These are phyloP conservation scores for Agrostemma githago DNA, from an alignment of 148 eudicot species.

Conservation along the genomic window DNA sequence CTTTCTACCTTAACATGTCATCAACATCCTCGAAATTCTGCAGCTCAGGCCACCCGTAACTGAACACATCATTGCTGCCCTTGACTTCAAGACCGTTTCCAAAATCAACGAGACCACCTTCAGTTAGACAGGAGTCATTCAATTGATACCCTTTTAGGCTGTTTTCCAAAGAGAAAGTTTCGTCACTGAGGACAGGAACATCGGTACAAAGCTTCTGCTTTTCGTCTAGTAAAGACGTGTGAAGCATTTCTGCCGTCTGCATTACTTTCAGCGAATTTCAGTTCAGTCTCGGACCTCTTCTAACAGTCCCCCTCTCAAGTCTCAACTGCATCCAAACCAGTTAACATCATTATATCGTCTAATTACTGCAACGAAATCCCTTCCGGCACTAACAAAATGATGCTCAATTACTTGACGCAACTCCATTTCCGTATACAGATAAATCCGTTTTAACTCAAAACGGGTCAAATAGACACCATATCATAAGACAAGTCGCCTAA, in stretches of 20 bases:
- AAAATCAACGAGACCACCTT: slow-evolving; percentile 42
- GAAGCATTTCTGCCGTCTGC: slow-evolving; percentile 11
- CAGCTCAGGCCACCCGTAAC: slow-evolving; percentile 71
- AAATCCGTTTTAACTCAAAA: too few relatives aligned
- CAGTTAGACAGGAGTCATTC: slow-evolving; percentile 42
- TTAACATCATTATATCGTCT: slow-evolving; percentile 46
- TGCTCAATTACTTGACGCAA: background rate
- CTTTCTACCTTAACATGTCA: slow-evolving; percentile 77
- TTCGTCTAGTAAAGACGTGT: slow-evolving; percentile 23
- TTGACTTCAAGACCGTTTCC: slow-evolving; percentile 42
- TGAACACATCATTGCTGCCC: slow-evolving; percentile 54
- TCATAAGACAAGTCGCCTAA: too few relatives aligned
- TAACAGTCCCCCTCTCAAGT: slow-evolving; percentile 27
- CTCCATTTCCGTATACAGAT: too few relatives aligned
- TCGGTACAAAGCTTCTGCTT: slow-evolving; percentile 24
- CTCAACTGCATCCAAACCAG: slow-evolving; percentile 27
- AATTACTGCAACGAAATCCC: slow-evolving; percentile 64
- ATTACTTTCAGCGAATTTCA: background rate
- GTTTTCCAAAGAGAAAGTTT: slow-evolving; percentile 30
- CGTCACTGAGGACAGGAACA: slow-evolving; percentile 37
- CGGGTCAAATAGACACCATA: too few relatives aligned
- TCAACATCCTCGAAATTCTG: slow-evolving; percentile 91
- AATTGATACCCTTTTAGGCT: slow-evolving; percentile 43
- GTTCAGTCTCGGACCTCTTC: slow-evolving; percentile 42
- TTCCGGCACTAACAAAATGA: slow-evolving; percentile 42